Percentiles rank a stretch among this genome's conserved stretches.
These are phyloP conservation scores for Scortechinia acanthostroma DNA, from an alignment of 2,329 filamentous ascomycete genomes.

Conservation along the genomic window DNA sequence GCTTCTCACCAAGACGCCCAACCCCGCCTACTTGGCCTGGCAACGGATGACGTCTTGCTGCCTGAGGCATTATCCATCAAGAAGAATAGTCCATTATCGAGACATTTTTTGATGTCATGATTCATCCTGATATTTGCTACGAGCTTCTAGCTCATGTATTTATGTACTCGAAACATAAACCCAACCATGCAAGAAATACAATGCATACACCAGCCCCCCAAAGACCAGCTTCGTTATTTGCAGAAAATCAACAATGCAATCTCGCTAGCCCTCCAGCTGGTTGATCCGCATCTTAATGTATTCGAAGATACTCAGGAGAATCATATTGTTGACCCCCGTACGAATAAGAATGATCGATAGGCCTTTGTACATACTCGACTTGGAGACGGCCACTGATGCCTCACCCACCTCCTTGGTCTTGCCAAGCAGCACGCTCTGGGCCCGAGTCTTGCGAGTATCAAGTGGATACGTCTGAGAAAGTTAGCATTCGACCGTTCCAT, in stretches of 20 bases:
- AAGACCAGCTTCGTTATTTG: background rate
- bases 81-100: too few species aligned
- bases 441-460: slow-evolving; percentile 36
- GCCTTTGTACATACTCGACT: slow-evolving; percentile 34
- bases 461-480: slow-evolving; percentile 32
- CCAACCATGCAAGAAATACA: too few species aligned
- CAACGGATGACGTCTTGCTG: background rate
- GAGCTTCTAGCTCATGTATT: too few species aligned
- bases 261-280: slow-evolving; percentile 7
- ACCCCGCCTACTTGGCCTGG: background rate
- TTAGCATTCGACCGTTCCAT: background rate
- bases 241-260: background rate
- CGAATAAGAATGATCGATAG: slow-evolving; percentile 34
- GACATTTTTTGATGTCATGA: too few species aligned
- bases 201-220: background rate
- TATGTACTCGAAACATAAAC: too few species aligned
- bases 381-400: slow-evolving; percentile 24
- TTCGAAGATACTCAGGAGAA: slow-evolving; percentile 33
- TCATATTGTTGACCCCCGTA: slow-evolving; percentile 36
- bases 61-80: too few species aligned
- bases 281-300: slow-evolving; percentile 32
- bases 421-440: slow-evolving; percentile 32
- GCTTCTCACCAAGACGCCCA: background rate
- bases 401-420: slow-evolving; percentile 28
- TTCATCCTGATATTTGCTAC: too few species aligned